phyloP scores from a whole-genome alignment of 78 protist species.

The Dictyostelium firmibasis region DNA sequence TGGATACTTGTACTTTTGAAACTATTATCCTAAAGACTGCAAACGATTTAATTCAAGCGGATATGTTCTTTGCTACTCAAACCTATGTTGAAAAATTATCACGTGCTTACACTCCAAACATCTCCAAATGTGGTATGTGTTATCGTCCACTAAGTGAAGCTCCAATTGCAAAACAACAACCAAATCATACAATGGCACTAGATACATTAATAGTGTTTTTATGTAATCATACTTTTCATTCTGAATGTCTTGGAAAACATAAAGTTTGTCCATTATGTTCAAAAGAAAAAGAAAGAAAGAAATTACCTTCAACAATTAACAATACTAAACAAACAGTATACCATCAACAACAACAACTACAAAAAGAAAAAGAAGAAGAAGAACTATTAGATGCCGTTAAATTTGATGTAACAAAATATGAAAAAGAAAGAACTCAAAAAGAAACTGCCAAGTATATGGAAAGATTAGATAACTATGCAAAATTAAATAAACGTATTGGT shows the following conservation, averaged over 20 bases:
- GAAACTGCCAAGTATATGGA: slow-evolving; percentile 34
- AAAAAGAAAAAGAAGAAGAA: neutral
- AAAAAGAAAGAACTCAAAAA: slow-evolving; percentile 22
- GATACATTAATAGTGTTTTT: slow-evolving; percentile 13
- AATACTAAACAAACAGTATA: neutral
- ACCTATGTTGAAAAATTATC: slow-evolving; percentile 2
- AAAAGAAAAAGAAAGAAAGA: slow-evolving; percentile 39
- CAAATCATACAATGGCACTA: neutral
- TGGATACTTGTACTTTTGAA: slow-evolving; percentile 66
- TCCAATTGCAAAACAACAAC: neutral
- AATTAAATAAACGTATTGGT: neutral
- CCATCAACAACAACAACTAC: neutral
- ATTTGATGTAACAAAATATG: neutral
- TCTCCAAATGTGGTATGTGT: slow-evolving; percentile 38
- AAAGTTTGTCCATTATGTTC: slow-evolving; percentile 62
- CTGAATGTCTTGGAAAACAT: slow-evolving; percentile 64
- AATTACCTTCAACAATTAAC: neutral
- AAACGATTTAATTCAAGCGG: slow-evolving; percentile 42
- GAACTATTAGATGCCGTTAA: neutral
- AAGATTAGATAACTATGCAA: slow-evolving; percentile 38
- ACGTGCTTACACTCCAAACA: slow-evolving; percentile 44
- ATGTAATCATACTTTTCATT: slow-evolving; percentile 53
- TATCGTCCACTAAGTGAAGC: slow-evolving; percentile 33
- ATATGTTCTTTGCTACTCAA: slow-evolving; percentile 46
- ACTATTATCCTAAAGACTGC: slow-evolving; percentile 66